phyloP scores from a whole-genome alignment of 139 green algal species.

The Micromonas commoda region DNA sequence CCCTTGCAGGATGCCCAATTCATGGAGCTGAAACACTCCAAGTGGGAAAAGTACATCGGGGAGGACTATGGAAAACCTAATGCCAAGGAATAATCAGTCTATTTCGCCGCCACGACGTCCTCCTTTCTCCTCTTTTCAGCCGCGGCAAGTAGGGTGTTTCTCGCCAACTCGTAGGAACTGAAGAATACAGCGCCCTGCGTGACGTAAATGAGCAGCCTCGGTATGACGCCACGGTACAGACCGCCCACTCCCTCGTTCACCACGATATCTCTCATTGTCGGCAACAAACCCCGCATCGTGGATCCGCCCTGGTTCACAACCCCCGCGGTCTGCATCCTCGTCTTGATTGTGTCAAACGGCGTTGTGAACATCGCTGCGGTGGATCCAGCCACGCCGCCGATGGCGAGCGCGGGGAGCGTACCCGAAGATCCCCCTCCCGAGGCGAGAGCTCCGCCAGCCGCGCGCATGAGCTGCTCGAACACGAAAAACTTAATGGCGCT shows the following conservation, averaged over 20 bases:
- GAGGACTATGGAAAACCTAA: too few species aligned
- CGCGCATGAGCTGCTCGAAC: conserved; percentile 34
- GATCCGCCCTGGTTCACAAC: neutral
- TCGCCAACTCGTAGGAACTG: neutral
- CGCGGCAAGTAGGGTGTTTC: neutral
- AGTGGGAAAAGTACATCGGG: conserved; percentile 54
- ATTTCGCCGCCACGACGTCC: neutral
- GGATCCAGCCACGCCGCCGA: conserved; percentile 37
- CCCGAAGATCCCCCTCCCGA: neutral
- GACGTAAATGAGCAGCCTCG: conserved; percentile 48
- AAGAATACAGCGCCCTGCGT: conserved; percentile 45
- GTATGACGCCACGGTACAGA: conserved; percentile 39
- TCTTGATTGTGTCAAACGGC: conserved; percentile 52
- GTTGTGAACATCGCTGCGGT: conserved; percentile 50
- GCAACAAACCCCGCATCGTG: neutral
- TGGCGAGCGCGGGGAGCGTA: conserved; percentile 29
- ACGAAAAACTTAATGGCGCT: conserved; percentile 27
- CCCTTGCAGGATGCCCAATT: too few species aligned
- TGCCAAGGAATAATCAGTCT: neutral
- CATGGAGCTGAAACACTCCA: conserved; percentile 57
- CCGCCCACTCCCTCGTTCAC: conserved; percentile 25
- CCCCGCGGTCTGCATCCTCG: conserved; percentile 40
- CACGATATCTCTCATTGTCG: conserved; percentile 24
- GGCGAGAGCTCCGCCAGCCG: neutral
- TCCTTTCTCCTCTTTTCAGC: neutral